phyloP scores from a whole-genome alignment of 129 eudicot species.

The Centrapalus pauciflorus region DNA sequence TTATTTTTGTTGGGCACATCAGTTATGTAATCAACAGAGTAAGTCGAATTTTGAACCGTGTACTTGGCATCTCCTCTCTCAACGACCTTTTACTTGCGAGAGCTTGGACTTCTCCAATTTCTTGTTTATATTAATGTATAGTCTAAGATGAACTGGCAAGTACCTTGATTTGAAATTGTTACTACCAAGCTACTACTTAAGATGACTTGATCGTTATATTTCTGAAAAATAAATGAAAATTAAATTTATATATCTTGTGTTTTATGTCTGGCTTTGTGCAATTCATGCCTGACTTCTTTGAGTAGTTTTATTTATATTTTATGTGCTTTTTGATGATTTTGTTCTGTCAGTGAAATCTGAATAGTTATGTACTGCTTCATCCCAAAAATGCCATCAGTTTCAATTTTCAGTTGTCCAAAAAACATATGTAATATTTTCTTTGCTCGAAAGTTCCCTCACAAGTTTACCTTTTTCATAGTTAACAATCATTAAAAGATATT shows the following conservation, averaged over 20 bases:
- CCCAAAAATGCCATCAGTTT: too few species aligned
- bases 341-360: background rate
- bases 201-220: background rate
- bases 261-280: background rate
- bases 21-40: too few species aligned
- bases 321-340: background rate
- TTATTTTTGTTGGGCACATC: too few species aligned
- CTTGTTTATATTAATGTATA: background rate
- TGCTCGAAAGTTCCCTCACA: background rate
- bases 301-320: background rate
- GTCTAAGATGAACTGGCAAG: background rate
- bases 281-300: background rate
- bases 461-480: background rate
- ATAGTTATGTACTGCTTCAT: too few species aligned
- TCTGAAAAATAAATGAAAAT: background rate
- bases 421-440: background rate
- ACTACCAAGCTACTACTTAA: background rate
- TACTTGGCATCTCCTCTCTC: too few species aligned
- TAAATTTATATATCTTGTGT: background rate
- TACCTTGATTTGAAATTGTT: background rate
- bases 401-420: background rate
- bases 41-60: too few species aligned
- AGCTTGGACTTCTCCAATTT: too few species aligned
- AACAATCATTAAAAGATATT: background rate
- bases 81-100: too few species aligned